Percentiles rank a stretch among this genome's conserved stretches.
These are phyloP conservation scores for Penicillium ochrochloron DNA, from an alignment of 495 filamentous ascomycete genomes.

Conservation along the genomic window DNA sequence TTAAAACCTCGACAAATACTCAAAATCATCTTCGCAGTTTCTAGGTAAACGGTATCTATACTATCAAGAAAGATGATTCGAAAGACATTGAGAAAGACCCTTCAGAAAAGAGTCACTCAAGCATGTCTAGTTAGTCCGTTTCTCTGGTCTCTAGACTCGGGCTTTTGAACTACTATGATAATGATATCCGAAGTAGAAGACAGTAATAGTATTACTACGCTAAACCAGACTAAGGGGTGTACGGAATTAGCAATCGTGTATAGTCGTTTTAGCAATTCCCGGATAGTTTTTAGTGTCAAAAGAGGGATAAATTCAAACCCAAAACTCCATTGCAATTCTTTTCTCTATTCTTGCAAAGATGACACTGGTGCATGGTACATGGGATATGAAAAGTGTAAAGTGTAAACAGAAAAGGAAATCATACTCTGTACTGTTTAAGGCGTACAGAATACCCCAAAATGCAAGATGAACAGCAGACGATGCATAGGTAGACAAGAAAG, in stretches of 20 bases:
- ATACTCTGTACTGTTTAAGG: constrained; percentile 26
- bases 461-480: constrained; percentile 2
- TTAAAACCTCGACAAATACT: no score
- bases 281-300: neutral
- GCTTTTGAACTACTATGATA: no score
- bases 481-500: constrained; percentile 9
- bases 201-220: neutral
- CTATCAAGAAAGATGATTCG: no score
- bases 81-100: no score
- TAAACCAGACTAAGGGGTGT: neutral
- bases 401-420: constrained; percentile 2
- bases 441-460: constrained; percentile 1
- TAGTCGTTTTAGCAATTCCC: no score
- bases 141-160: no score
- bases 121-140: no score
- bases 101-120: no score
- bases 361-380: constrained; percentile 28
- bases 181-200: no score
- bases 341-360: constrained; percentile 30
- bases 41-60: no score
- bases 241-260: no score
- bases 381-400: constrained; percentile 20
- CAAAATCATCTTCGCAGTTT: no score
- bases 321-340: constrained; percentile 29
- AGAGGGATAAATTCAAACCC: neutral